Percentiles rank a stretch among this genome's conserved stretches.
These are phyloP conservation scores for Neopestalotiopsis rosae DNA, from an alignment of 2,329 filamentous ascomycete genomes.

Conservation along the genomic window DNA sequence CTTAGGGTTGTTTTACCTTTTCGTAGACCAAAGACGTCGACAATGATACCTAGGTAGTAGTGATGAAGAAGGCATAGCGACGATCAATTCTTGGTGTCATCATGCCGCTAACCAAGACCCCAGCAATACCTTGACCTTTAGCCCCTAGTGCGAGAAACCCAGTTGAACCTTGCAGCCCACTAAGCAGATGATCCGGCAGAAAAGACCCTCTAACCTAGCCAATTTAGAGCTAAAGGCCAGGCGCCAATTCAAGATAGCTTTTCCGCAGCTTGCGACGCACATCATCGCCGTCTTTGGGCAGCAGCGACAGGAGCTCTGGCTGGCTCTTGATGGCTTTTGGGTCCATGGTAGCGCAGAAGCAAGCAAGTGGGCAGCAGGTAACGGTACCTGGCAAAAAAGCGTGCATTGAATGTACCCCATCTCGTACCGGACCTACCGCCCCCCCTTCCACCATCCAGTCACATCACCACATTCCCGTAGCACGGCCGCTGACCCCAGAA, in stretches of 20 bases:
- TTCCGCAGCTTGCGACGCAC: background rate
- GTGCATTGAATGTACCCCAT: background rate
- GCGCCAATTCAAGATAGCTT: background rate
- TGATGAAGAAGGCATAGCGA: background rate
- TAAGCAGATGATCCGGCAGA: background rate
- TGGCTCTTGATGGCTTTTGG: background rate
- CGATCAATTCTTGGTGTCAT: background rate
- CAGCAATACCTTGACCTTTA: background rate
- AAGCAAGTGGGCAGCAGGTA: background rate
- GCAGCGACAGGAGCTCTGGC: background rate
- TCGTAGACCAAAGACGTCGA: background rate
- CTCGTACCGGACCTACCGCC: background rate
- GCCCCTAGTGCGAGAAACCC: background rate
- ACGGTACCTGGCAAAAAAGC: background rate
- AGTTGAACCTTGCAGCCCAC: conserved; percentile 1
- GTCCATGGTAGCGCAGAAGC: background rate
- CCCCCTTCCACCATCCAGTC: background rate
- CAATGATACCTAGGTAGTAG: background rate
- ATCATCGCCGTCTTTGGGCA: background rate
- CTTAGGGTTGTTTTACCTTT: background rate
- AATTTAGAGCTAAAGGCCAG: background rate
- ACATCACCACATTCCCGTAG: background rate
- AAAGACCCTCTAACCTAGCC: background rate
- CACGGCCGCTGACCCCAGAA: background rate
- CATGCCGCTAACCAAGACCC: background rate